Percentiles rank a stretch among this genome's conserved stretches.
Evolutionary conservation across 202 grass and related monocot species (phyloP).

Genomic region (Miscanthus sacchariflorus): DNA sequence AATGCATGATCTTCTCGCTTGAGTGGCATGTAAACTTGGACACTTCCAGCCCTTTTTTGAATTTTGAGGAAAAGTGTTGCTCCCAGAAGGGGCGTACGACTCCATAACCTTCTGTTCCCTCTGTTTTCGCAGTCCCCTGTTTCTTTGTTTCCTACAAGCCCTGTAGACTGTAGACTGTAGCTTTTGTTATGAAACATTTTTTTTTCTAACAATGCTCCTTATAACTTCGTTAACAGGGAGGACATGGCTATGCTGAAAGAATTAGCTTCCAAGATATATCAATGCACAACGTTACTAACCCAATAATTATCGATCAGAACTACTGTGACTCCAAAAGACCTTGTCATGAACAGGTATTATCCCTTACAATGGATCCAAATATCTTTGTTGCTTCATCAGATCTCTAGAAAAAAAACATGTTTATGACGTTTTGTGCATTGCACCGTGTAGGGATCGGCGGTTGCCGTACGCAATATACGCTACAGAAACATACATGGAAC

Average conservation of each 20-base stretch:
- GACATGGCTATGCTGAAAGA: constrained; percentile 59
- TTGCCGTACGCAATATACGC: constrained; percentile 48
- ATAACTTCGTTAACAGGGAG: constrained; percentile 55
- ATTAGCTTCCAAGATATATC: constrained; percentile 67
- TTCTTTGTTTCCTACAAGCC: background rate
- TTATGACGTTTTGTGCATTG: background rate
- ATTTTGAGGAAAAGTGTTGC: constrained; percentile 25
- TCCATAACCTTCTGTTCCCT: constrained; percentile 23
- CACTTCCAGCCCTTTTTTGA: constrained; percentile 25
- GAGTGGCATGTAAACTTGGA: constrained; percentile 25
- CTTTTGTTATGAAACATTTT: no score
- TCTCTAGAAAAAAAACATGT: background rate
- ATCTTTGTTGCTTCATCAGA: background rate
- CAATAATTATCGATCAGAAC: constrained; percentile 79
- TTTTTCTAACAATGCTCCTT: background rate
- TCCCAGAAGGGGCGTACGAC: background rate
- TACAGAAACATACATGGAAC: constrained; percentile 80
- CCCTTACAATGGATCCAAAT: background rate
- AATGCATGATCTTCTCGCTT: constrained; percentile 39
- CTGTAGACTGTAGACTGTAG: background rate
- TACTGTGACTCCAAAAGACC: constrained; percentile 73
- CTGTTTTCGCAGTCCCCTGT: background rate
- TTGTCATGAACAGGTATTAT: constrained; percentile 65
- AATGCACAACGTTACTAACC: constrained; percentile 71
- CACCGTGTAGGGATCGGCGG: constrained; percentile 58